Base-by-base conservation (phyloP, 805 yeast species). In the Wickerhamiella australiensis region DNA sequence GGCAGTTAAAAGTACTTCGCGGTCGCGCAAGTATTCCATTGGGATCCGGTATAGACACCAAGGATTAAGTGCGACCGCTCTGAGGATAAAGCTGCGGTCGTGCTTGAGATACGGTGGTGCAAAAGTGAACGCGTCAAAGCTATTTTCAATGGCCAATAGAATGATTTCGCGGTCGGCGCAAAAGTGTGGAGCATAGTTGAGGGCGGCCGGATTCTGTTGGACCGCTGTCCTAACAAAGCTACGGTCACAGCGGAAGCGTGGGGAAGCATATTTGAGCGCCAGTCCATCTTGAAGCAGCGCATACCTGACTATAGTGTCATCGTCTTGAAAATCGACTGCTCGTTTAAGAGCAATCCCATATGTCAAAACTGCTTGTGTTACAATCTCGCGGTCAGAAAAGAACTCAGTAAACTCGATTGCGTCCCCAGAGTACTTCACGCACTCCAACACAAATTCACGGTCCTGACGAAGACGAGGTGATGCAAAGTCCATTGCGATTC, bases 241-340 rank as follows among this genome's bases (percentile, higher is more conserved):
- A 20, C 29, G 27, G 35, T 42, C 15, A 22, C 17, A 13, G 33
- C 35, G 45, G 23, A 42, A 35, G 6, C 45, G 33, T 20, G 11
- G 18, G 9, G 45, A 42, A 5, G 45, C 45, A 17, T 15, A 42
- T 5, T 17, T 9, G 21, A 42, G 20, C 2, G 31, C 18, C 9
- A 42, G 17, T 7, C 45, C 45, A 26, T 42, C 45, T n/a, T 26
- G 22, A 4, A 22, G 35, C 7, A 42, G 33, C 9, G 45, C 45
- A 8, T 20, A 8, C 21, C 20, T 23, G 7, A 42, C 45, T 8
- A 42, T 25, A 3, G 5, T 17, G 3, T 25, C 35, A n/a, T 42
- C 35, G 45, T 42, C 42, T 12, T 33, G 38, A 17, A 33, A 33
- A 15, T 33, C n/a, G 21, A 17, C 20, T 9, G 38, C 38, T 15